Evolutionary conservation across 345 rosid species (phyloP), one percentile per base, ranked within the genome.

Genomic region (Clarkia xantiana): DNA sequence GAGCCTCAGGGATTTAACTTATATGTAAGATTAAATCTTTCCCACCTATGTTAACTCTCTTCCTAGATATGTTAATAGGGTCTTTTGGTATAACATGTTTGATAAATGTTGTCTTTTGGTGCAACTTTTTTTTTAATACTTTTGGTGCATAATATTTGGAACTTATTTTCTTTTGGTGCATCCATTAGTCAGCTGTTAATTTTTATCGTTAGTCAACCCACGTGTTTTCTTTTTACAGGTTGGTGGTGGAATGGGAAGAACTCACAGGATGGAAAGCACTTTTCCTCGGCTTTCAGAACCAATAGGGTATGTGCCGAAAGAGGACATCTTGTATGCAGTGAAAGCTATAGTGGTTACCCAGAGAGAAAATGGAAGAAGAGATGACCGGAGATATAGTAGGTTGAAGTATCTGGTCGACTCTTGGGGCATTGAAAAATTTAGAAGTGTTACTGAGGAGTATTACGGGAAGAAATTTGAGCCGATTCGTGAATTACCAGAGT

Each of bases 231-330:
- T 49, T 0, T 60, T 73, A 45, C 71, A 90, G 97, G 95, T 86
- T 70, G 97, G 97, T 68, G 97, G 96, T 25, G 97, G 97, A 39
- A 86, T 90, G 95, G 97, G 97, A 62, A 81, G 96, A 68, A 83
- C 96, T 8, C 96, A 83, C 68, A 71, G 96, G 67, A 10, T 78
- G 67, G 96, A 90, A 76, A 68, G 76, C 51, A 86, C 97, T 53
- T 90, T 90, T 54, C 76, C 97, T 3, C 86, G 94, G 8, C 60
- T 90, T 23, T 95, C 74, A 51, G 94, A 81, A 56, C 91, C 81
- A 5, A 55, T 86, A 58, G 97, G 95, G 22, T 90, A 86, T 60
- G 94, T 90, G 15, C 95, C 97, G 17, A 90, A 81, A 62, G 81
- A 77, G 67, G 95, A 86, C 71, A 90, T 86, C 60, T 69, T 90